Percentiles rank a stretch among this genome's conserved stretches.
Evolutionary conservation across 345 rosid species (phyloP).

Genomic region (Punica granatum): DNA sequence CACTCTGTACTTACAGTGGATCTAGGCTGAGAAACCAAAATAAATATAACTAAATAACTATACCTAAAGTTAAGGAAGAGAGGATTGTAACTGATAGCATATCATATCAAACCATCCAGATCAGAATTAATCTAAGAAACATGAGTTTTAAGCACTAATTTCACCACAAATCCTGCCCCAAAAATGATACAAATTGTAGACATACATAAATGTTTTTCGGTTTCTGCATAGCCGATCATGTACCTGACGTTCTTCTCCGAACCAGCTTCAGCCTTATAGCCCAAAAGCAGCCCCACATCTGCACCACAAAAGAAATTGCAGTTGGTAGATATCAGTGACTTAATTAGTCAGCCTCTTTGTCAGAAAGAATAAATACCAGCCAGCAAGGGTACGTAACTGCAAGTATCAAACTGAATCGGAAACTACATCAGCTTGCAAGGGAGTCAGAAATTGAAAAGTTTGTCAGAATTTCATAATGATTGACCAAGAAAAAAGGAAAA

Average conservation of each 20-base stretch:
- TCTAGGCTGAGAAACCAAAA: background rate
- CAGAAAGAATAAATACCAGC: background rate
- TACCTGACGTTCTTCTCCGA: background rate
- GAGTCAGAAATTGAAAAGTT: background rate
- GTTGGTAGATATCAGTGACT: background rate
- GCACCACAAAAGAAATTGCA: background rate
- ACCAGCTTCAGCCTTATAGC: background rate
- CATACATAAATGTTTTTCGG: background rate
- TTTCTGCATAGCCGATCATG: background rate
- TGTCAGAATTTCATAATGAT: background rate
- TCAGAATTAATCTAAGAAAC: background rate
- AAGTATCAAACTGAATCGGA: background rate
- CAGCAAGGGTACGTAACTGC: background rate
- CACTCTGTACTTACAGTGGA: background rate
- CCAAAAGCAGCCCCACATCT: background rate
- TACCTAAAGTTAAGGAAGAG: background rate
- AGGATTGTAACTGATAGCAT: background rate
- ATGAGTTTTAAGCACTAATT: background rate
- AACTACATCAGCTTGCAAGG: background rate
- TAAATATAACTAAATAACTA: background rate
- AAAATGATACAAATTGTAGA: background rate
- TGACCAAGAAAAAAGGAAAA: background rate
- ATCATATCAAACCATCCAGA: background rate
- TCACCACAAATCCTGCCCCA: background rate
- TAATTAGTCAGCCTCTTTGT: background rate